A percentile compares a stretch with the other conserved stretches of the same genome.
phyloP scores from a whole-genome alignment of 306 rosid genomes.

The Ceratonia siliqua region DNA sequence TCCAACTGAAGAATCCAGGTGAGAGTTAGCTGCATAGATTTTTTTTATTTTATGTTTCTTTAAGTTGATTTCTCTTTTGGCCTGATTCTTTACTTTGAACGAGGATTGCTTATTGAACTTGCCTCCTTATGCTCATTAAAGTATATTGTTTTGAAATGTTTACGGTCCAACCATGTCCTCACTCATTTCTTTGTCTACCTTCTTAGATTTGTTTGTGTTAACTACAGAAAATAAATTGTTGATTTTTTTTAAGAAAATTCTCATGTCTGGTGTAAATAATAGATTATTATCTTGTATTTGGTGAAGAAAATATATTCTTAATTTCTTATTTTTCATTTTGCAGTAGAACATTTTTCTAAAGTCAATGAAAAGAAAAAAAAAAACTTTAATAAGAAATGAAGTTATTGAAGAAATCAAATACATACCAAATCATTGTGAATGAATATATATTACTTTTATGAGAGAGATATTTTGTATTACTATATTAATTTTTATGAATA shows the following conservation, averaged over 20 bases:
- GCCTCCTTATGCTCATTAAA: not conserved
- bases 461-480: not conserved
- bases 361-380: not conserved
- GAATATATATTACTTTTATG: not conserved
- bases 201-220: not conserved
- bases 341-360: too few species aligned
- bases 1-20: constrained; percentile 90
- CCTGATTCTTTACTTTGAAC: not conserved
- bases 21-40: not conserved
- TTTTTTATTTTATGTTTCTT: not conserved
- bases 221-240: not conserved
- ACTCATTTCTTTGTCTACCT: constrained; percentile 1
- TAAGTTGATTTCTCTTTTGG: not conserved
- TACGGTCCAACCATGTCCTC: constrained; percentile 23
- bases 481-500: too few species aligned
- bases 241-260: not conserved
- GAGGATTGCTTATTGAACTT: not conserved
- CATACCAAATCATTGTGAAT: not conserved
- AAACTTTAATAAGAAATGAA: not conserved
- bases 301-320: not conserved
- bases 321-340: not conserved
- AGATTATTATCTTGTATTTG: not conserved
- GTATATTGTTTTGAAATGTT: constrained; percentile 2
- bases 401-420: constrained; percentile 7
- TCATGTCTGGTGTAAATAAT: not conserved